Evolutionary conservation across 805 yeast species (phyloP).

Genomic region (Myxozyma geophila): DNA sequence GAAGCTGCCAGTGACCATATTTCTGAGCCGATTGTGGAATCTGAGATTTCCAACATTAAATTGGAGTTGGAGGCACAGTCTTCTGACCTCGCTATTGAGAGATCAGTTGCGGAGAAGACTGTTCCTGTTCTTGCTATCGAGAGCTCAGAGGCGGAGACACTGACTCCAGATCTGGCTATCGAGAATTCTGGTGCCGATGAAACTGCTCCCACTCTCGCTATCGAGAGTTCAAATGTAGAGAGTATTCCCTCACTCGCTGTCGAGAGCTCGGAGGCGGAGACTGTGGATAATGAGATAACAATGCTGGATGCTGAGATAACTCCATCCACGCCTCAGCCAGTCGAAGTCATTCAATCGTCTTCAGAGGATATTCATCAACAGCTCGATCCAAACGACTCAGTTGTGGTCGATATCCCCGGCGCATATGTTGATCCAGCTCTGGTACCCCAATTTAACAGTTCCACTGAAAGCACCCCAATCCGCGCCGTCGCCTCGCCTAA

Average conservation of each 20-base stretch:
- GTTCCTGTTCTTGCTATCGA: too few species aligned
- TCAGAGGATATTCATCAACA: neutral
- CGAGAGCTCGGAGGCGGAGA: neutral
- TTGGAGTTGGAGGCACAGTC: too few species aligned
- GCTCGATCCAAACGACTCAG: constrained; percentile 8
- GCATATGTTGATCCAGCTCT: constrained; percentile 5
- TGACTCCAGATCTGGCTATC: neutral
- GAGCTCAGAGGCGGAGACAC: neutral
- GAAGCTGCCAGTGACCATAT: too few species aligned
- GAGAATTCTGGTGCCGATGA: neutral
- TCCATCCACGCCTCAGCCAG: too few species aligned
- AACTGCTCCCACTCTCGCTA: neutral
- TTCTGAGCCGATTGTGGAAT: too few species aligned
- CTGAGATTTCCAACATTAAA: too few species aligned
- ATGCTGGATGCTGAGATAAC: too few species aligned
- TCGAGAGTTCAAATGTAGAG: neutral
- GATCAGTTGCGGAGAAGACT: too few species aligned
- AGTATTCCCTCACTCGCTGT: neutral
- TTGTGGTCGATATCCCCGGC: neutral
- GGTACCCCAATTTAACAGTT: neutral
- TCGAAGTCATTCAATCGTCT: too few species aligned
- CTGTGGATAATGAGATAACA: too few species aligned
- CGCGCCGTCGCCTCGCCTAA: neutral
- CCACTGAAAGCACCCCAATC: constrained; percentile 8
- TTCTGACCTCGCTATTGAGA: too few species aligned